Evolutionary conservation across 805 yeast genomes (phyloP).

Genomic region (Candida chilensis): DNA sequence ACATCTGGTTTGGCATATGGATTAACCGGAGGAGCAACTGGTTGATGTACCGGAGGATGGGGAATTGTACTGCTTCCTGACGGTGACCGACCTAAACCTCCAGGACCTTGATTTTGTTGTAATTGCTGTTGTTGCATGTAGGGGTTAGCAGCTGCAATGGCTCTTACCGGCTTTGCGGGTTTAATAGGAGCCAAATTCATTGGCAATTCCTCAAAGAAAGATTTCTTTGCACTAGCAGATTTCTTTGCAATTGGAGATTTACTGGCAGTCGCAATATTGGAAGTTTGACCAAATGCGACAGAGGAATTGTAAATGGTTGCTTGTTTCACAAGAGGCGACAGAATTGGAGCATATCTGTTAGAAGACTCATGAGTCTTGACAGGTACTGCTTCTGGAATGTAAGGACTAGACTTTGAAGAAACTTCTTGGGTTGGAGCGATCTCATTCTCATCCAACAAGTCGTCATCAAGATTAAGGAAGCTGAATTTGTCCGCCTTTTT

Average conservation of each 20-base stretch:
- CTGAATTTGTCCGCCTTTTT: too few relatives aligned
- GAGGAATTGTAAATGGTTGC: slow-evolving; percentile 3
- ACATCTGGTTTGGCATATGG: slow-evolving; percentile 8
- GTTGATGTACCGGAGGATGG: slow-evolving; percentile 5
- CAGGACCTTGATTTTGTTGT: neutral
- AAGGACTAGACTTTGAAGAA: too few relatives aligned
- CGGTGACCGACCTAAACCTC: slow-evolving; percentile 2
- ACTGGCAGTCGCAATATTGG: slow-evolving; percentile 1
- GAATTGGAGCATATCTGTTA: too few relatives aligned
- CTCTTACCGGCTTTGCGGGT: slow-evolving; percentile 13
- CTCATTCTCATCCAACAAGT: too few relatives aligned
- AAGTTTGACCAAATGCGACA: too few relatives aligned
- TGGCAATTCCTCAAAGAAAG: slow-evolving; percentile 57
- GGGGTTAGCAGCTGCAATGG: neutral
- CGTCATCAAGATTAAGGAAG: too few relatives aligned
- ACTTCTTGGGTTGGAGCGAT: too few relatives aligned
- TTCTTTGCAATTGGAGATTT: slow-evolving; percentile 5
- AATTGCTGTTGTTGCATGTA: neutral
- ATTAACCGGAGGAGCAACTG: slow-evolving; percentile 4
- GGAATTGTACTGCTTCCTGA: slow-evolving; percentile 5
- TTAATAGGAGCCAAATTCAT: slow-evolving; percentile 14
- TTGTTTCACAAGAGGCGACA: too few relatives aligned
- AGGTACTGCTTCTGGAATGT: too few relatives aligned
- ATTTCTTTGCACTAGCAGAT: slow-evolving; percentile 16
- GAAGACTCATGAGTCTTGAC: too few relatives aligned